Base-by-base conservation (phyloP, 2,329 filamentous ascomycete genomes). In the Basipetospora chlamydospora region DNA sequence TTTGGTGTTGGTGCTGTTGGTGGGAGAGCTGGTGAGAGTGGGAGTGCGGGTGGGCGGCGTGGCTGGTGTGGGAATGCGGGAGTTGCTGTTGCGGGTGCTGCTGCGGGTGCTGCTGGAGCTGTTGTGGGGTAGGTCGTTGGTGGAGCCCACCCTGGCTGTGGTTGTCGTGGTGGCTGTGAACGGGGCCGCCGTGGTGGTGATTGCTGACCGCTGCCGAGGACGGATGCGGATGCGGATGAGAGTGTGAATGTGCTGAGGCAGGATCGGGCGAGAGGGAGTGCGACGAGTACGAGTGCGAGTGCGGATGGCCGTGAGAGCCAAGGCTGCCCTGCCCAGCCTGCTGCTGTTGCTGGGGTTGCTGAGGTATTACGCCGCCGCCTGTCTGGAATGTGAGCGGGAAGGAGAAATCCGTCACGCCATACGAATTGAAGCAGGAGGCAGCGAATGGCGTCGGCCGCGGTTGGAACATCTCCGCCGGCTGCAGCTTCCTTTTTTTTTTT, bases 381-480 rank as follows among this genome's bases (percentile, higher is more conserved):
- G 17, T 37, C 34, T 37, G 34, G 8, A 37, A 20, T 13, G 34
- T 30, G 5, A 37, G 34, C 18, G 37, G 35, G 33, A 34, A 37
- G 30, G 34, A 36, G 18, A 37, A 26, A 25, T 20, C 33, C 18
- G 16, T 35, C n/a, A 34, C 38, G 45, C 40, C 34, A 37, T 37
- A 37, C 26, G 34, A 37, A 26, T 26, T 37, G 45, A 56, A 58
- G 46, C 53, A 57, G 47, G 60, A 62, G 45, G 59, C 53, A 44
- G 58, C 52, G 44, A 61, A 67, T 38, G 66, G 60, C 37, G 63
- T 64, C 38, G 64, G 57, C 46, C 69, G 63, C 48, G 67, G 62
- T 53, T 69, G 63, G 57, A 68, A 73, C 67, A 72, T 73, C 53
- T 56, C 61, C 43, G 22, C 18, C 16, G 12, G 28, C 18, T 25